Percentiles rank a stretch among this genome's conserved stretches.
Evolutionary conservation across 805 yeast species (phyloP).

Genomic region (Metschnikowia continentalis): DNA sequence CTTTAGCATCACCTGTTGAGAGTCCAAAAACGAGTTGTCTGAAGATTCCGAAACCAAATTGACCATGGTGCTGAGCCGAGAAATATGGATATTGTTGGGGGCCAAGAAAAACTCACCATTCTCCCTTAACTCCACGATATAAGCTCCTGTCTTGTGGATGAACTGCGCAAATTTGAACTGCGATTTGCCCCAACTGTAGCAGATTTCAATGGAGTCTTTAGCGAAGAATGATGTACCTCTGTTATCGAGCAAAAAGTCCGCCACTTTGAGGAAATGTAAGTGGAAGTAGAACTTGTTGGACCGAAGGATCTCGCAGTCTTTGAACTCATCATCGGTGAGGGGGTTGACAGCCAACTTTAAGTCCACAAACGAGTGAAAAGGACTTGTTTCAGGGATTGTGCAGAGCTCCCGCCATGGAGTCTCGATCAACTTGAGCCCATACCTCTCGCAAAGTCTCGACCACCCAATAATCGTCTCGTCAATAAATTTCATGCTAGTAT

Average conservation of each 20-base stretch:
- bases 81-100: constrained; percentile 80
- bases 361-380: constrained; percentile 82
- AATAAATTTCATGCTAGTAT: constrained; percentile 69
- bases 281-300: constrained; percentile 72
- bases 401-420: constrained; percentile 89
- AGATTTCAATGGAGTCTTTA: constrained; percentile 56
- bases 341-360: constrained; percentile 67
- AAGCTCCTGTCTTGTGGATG: constrained; percentile 84
- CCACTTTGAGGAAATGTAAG: constrained; percentile 58
- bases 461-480: constrained; percentile 76
- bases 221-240: constrained; percentile 63
- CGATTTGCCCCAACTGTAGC: constrained; percentile 91
- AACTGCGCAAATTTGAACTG: constrained; percentile 80
- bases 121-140: constrained; percentile 80
- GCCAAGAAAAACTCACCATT: constrained; percentile 77
- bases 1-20: constrained; percentile 68
- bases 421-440: constrained; percentile 75
- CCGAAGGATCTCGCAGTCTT: constrained; percentile 34
- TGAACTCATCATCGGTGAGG: constrained; percentile 57
- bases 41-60: constrained; percentile 27
- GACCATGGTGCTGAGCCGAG: constrained; percentile 55
- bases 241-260: constrained; percentile 80
- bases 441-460: constrained; percentile 79
- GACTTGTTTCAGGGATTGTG: constrained; percentile 69
- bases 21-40: constrained; percentile 44